Conservation (phyloP, 306 rosid genomes). For the Vigna mungo region DNA sequence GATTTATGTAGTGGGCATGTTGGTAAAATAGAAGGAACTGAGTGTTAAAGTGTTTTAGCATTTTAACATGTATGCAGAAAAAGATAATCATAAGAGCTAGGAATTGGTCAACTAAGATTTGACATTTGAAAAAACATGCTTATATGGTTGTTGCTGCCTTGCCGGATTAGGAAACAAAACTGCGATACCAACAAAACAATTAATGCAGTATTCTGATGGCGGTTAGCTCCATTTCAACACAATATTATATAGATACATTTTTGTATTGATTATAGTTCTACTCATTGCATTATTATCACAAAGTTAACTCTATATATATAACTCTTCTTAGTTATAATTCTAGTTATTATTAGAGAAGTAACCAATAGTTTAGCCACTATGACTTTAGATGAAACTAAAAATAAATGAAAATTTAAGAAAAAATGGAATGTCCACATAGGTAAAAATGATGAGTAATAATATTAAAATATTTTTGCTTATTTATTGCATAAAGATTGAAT, state of each 20-base stretch:
- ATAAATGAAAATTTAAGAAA: no score
- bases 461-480: no score
- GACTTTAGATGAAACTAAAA: no score
- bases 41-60: constrained; percentile 14
- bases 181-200: background rate
- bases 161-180: background rate
- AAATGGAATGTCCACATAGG: no score
- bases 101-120: background rate
- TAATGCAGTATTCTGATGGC: constrained; percentile 5
- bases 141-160: background rate
- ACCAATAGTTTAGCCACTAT: no score
- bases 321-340: no score
- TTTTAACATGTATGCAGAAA: background rate
- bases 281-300: background rate
- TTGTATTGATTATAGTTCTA: background rate
- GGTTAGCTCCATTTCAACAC: background rate
- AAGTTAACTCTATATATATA: no score
- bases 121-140: background rate
- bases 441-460: no score
- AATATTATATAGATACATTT: background rate
- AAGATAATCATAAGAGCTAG: constrained; percentile 8
- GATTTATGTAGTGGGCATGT: constrained; percentile 2
- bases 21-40: constrained; percentile 6
- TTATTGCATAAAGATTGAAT: no score
- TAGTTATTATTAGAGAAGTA: no score